Evolutionary conservation across 257 asterid genomes (phyloP).

Genomic region (Ocimum tenuiflorum): DNA sequence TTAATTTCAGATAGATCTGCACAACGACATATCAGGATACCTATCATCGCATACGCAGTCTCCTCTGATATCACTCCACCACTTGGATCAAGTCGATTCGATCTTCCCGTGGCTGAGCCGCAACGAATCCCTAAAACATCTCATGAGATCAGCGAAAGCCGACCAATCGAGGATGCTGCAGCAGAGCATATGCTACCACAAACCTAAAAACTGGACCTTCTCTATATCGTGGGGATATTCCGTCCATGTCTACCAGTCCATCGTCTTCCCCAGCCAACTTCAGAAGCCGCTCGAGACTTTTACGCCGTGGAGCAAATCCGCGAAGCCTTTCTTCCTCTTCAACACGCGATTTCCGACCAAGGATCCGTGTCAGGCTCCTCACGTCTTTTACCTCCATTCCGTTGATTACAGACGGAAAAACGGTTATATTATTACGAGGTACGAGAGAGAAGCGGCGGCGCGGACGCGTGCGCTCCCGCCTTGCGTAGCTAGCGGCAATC

Average conservation of each 20-base stretch:
- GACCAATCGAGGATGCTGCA: constrained; percentile 31
- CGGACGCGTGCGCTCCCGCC: constrained; percentile 5
- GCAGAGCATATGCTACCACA: constrained; percentile 31
- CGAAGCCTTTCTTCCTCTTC: constrained; percentile 24
- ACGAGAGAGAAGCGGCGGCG: constrained; percentile 12
- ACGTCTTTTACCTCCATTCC: constrained; percentile 23
- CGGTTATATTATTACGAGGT: constrained; percentile 11
- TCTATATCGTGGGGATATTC: constrained; percentile 37
- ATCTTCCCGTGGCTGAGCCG: constrained; percentile 24
- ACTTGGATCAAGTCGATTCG: constrained; percentile 23
- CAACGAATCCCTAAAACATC: constrained; percentile 13
- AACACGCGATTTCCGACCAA: constrained; percentile 28
- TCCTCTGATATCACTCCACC: constrained; percentile 35
- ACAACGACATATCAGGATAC: constrained; percentile 28
- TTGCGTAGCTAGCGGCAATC: constrained; percentile 23
- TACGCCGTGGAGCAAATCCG: constrained; percentile 23
- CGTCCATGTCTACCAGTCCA: constrained; percentile 24
- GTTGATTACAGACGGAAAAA: neutral
- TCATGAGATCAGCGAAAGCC: constrained; percentile 19
- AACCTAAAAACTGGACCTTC: constrained; percentile 27
- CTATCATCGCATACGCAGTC: constrained; percentile 27
- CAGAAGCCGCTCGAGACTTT: constrained; percentile 33
- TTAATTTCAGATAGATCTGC: constrained; percentile 33
- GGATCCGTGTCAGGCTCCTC: constrained; percentile 24
- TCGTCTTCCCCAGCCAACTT: constrained; percentile 24